These are phyloP conservation scores for Apiospora sp. DNA, from an alignment of 2,329 filamentous ascomycete species.

Conservation along the genomic window DNA sequence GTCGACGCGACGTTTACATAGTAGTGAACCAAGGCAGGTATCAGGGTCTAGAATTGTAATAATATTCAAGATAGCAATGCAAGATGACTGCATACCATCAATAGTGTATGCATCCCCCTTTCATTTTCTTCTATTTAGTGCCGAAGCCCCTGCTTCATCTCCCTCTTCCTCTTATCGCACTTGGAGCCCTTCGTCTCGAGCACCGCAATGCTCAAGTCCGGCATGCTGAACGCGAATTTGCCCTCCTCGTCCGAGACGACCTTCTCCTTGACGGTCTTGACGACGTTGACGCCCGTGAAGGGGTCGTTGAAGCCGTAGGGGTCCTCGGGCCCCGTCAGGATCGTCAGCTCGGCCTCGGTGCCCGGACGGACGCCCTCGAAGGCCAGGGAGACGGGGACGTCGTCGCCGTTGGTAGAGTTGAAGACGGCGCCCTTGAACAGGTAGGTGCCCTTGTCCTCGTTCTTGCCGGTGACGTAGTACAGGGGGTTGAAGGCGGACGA, in stretches of 20 bases:
- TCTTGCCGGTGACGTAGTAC: constrained; percentile 59
- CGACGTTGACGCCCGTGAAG: constrained; percentile 54
- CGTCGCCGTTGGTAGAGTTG: constrained; percentile 53
- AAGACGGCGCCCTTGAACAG: constrained; percentile 63
- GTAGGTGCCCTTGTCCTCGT: constrained; percentile 48
- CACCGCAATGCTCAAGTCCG: constrained; percentile 61
- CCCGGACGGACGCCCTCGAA: constrained; percentile 51
- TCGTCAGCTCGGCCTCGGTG: constrained; percentile 37
- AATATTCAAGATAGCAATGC: neutral
- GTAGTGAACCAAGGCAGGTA: too few relatives aligned
- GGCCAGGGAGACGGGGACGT: constrained; percentile 53
- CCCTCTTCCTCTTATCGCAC: neutral
- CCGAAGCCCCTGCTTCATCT: constrained; percentile 4
- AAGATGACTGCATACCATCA: neutral
- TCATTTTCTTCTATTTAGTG: neutral
- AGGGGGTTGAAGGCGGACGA: constrained; percentile 52
- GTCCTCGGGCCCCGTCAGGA: constrained; percentile 52
- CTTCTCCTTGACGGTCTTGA: constrained; percentile 47
- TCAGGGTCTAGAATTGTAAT: neutral
- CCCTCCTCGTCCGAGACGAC: constrained; percentile 54
- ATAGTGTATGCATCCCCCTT: neutral
- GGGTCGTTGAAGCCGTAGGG: constrained; percentile 53
- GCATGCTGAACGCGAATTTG: constrained; percentile 58
- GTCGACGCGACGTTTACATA: too few relatives aligned
- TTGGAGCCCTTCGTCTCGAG: constrained; percentile 48